Percentiles rank a stretch among this genome's conserved stretches.
Conservation (phyloP, 1,284 basidiomycete species). For the Ustilago shanxiensis region DNA sequence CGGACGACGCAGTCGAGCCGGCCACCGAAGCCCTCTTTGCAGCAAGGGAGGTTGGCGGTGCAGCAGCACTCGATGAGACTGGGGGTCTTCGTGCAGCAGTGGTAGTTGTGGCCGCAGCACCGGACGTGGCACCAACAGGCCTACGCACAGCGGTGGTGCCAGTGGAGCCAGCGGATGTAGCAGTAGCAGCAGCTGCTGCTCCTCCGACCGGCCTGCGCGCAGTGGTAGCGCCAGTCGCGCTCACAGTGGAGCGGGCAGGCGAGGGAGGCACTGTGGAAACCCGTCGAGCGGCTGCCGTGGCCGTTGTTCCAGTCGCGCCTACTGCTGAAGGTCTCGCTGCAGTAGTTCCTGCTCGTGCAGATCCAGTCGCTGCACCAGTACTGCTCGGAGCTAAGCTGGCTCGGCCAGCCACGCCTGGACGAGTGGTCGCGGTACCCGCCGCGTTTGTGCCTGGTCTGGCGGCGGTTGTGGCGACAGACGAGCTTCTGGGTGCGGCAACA, state of each 20-base stretch:
- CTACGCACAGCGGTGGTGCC: constrained; percentile 29
- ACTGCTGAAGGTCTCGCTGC: constrained; percentile 25
- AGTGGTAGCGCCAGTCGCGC: constrained; percentile 18
- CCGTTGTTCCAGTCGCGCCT: constrained; percentile 15
- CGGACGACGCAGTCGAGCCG: constrained; percentile 34
- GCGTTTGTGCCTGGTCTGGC: constrained; percentile 6
- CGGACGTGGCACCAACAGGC: constrained; percentile 22
- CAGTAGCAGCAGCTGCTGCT: constrained; percentile 9
- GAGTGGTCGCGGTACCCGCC: constrained; percentile 7
- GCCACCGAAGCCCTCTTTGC: constrained; percentile 33
- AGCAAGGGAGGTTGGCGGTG: constrained; percentile 26
- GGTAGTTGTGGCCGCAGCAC: constrained; percentile 26
- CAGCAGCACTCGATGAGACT: constrained; percentile 28
- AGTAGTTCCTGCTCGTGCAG: constrained; percentile 17
- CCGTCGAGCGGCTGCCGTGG: constrained; percentile 24
- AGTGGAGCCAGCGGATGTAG: constrained; percentile 17
- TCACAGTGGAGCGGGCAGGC: constrained; percentile 32
- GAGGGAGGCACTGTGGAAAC: constrained; percentile 43
- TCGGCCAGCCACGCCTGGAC: constrained; percentile 32
- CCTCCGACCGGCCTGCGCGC: constrained; percentile 21
- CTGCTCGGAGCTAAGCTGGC: constrained; percentile 31
- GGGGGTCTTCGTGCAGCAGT: constrained; percentile 44
- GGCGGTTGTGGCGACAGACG: constrained; percentile 9
- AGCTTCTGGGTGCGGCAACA: constrained; percentile 13
- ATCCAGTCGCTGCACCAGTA: constrained; percentile 4